Conservation (phyloP, 225 moss, liverwort and hornwort genomes). For the Lunularia cruciata region DNA sequence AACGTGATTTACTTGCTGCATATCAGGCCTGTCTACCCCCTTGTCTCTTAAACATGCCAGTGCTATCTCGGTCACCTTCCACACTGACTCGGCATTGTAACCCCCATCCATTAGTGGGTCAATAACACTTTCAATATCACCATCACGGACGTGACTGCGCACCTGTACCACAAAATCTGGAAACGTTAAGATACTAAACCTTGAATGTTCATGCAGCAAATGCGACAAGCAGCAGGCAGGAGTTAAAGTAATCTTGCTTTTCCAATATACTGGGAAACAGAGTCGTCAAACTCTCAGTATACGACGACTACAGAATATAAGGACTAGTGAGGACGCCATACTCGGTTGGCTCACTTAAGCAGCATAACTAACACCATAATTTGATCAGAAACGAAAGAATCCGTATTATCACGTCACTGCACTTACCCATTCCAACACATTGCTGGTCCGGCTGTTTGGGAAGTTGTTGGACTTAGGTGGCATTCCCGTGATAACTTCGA, state of each 20-base stretch:
- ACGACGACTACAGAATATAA: too few species aligned
- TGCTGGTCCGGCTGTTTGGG: conserved; percentile 1
- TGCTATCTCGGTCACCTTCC: conserved; percentile 27
- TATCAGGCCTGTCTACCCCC: conserved; percentile 10
- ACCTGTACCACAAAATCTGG: background rate
- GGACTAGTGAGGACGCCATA: too few species aligned
- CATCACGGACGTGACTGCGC: background rate
- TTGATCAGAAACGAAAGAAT: too few species aligned
- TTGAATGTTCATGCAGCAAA: too few species aligned
- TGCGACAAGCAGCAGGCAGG: too few species aligned
- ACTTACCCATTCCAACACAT: conserved; percentile 31
- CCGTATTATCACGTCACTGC: background rate
- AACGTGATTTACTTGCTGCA: conserved; percentile 5
- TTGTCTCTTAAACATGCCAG: background rate
- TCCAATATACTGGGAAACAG: too few species aligned
- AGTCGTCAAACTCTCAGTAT: too few species aligned
- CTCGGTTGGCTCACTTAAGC: too few species aligned
- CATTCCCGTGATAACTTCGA: conserved; percentile 31
- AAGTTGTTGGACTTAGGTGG: background rate
- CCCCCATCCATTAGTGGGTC: conserved; percentile 17
- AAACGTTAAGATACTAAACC: background rate
- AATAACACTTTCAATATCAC: background rate
- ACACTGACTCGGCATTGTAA: conserved; percentile 27
- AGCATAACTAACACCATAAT: too few species aligned
- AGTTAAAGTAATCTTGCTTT: too few species aligned